Evolutionary conservation across 495 filamentous ascomycete species (phyloP).

Genomic region (Glonium stellatum): DNA sequence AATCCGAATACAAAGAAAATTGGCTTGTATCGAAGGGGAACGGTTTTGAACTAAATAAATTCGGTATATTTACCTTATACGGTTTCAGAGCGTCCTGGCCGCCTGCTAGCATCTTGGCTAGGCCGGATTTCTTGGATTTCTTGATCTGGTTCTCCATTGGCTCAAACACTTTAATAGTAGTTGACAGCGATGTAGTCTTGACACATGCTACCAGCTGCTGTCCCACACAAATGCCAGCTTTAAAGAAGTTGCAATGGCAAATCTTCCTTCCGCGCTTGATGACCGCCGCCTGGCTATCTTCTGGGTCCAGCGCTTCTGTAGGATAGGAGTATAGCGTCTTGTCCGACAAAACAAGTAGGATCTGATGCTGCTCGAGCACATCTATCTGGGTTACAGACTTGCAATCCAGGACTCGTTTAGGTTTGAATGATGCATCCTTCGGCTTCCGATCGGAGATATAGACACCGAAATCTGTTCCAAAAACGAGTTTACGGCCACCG

Average conservation of each 20-base stretch:
- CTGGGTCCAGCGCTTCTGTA: conserved; percentile 73
- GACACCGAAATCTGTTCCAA: conserved; percentile 88
- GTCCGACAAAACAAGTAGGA: conserved; percentile 87
- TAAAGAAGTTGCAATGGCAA: conserved; percentile 96
- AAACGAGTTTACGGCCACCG: conserved; percentile 88
- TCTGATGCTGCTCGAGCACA: conserved; percentile 86
- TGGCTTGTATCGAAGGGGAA: conserved; percentile 6
- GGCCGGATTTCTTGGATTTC: conserved; percentile 82
- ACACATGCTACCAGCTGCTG: conserved; percentile 92
- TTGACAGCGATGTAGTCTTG: conserved; percentile 80
- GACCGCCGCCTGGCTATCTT: conserved; percentile 62
- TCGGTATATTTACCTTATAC: conserved; percentile 59
- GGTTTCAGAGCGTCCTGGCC: conserved; percentile 90
- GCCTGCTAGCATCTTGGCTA: conserved; percentile 89
- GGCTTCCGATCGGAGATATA: conserved; percentile 84
- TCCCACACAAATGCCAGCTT: conserved; percentile 87
- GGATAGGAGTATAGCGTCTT: conserved; percentile 85
- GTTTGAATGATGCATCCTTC: conserved; percentile 68
- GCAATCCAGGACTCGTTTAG: conserved; percentile 77
- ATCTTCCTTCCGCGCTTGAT: conserved; percentile 94
- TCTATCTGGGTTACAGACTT: conserved; percentile 90
- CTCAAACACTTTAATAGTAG: conserved; percentile 96
- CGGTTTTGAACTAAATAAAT: conserved; percentile 2
- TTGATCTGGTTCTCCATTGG: conserved; percentile 86
- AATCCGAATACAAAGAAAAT: not conserved